These are phyloP conservation scores for Geum urbanum DNA, from an alignment of 306 rosid species.

Conservation along the genomic window DNA sequence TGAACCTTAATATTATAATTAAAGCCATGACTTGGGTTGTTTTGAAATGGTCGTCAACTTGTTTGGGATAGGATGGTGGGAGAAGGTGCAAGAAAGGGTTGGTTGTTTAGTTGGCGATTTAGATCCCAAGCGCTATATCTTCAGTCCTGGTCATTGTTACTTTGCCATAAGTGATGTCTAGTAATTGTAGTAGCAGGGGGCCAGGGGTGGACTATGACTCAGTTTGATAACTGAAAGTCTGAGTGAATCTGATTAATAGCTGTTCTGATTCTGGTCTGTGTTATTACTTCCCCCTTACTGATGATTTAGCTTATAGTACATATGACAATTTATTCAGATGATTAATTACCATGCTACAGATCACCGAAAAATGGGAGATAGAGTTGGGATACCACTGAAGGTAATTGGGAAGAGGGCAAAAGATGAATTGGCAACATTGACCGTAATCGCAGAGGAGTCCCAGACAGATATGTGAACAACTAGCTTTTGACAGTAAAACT, in stretches of 20 bases:
- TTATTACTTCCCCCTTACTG: not conserved
- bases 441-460: conserved; percentile 68
- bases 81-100: not conserved
- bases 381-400: conserved; percentile 59
- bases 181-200: too few relatives aligned
- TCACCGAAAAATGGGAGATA: conserved; percentile 69
- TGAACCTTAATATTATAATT: not conserved
- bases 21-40: not conserved
- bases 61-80: not conserved
- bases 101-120: not conserved
- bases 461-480: conserved; percentile 40
- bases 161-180: too few relatives aligned
- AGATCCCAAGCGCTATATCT: not conserved
- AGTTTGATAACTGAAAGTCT: too few relatives aligned
- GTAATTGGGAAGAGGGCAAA: conserved; percentile 52
- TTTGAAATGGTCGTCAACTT: not conserved
- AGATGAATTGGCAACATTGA: conserved; percentile 44
- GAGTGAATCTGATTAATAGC: too few relatives aligned
- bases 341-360: conserved; percentile 39
- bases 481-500: not conserved
- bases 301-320: not conserved
- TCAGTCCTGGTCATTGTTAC: too few relatives aligned
- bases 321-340: not conserved
- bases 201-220: too few relatives aligned
- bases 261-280: not conserved